Conservation (phyloP, 1,139 yeast genomes). For the Saccharomyces hybrid region DNA sequence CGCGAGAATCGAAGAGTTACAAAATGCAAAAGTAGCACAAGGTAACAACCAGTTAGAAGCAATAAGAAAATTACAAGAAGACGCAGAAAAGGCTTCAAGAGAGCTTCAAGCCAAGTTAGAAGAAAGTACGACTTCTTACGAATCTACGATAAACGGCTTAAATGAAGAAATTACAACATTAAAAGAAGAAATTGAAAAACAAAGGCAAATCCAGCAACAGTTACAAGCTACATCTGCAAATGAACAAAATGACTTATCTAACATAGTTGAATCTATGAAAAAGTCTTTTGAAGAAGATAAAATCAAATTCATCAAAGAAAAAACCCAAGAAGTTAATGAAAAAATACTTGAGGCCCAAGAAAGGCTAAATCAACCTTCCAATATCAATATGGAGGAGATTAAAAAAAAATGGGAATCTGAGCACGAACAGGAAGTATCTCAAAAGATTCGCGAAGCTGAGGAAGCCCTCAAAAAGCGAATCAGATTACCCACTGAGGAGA, state of each 20-base stretch:
- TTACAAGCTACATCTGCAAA: slow-evolving; percentile 2
- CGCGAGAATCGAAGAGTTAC: slow-evolving; percentile 14
- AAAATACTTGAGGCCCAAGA: slow-evolving; percentile 13
- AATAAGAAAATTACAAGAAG: slow-evolving; percentile 21
- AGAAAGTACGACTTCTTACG: not conserved
- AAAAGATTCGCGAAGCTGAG: slow-evolving; percentile 21
- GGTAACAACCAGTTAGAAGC: slow-evolving; percentile 24
- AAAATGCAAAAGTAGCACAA: slow-evolving; percentile 14
- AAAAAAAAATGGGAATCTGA: slow-evolving; percentile 23
- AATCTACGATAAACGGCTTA: slow-evolving; percentile 7
- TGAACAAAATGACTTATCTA: slow-evolving; percentile 13
- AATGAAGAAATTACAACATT: slow-evolving; percentile 4
- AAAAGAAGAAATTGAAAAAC: slow-evolving; percentile 2
- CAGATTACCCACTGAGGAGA: slow-evolving; percentile 24
- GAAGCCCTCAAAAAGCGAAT: slow-evolving; percentile 27
- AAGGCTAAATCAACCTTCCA: slow-evolving; percentile 14
- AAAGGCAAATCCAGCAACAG: slow-evolving; percentile 2
- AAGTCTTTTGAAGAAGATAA: slow-evolving; percentile 22
- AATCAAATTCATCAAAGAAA: slow-evolving; percentile 12
- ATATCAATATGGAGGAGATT: slow-evolving; percentile 10
- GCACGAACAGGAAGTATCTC: slow-evolving; percentile 19
- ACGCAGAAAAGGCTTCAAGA: slow-evolving; percentile 13
- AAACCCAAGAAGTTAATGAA: slow-evolving; percentile 18
- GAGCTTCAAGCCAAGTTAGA: not conserved
- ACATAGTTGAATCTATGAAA: slow-evolving; percentile 23